A percentile compares a stretch with the other conserved stretches of the same genome.
phyloP scores from a whole-genome alignment of 768 basidiomycete genomes.

The Kwoniella dejecticola region DNA sequence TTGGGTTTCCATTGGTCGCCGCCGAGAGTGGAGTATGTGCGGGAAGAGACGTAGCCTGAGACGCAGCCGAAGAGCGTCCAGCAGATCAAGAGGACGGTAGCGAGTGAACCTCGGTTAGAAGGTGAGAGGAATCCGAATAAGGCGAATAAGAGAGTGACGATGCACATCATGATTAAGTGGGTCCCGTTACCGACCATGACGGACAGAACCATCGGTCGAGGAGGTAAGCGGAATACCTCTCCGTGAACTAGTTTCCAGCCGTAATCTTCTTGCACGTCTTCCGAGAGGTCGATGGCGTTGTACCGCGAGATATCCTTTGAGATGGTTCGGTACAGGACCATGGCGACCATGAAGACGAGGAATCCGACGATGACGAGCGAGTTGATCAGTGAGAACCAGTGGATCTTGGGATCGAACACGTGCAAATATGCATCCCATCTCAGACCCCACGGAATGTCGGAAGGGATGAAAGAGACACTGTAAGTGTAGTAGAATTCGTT shows the following conservation, averaged over 20 bases:
- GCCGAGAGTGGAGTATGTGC: conserved; percentile 76
- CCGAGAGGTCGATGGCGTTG: conserved; percentile 88
- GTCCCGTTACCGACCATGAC: conserved; percentile 88
- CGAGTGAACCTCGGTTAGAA: conserved; percentile 89
- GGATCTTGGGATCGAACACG: conserved; percentile 88
- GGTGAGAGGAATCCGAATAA: conserved; percentile 91
- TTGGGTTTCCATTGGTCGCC: conserved; percentile 78
- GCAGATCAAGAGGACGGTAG: conserved; percentile 89
- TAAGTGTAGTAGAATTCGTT: conserved; percentile 83
- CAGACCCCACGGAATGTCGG: conserved; percentile 76
- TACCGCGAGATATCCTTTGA: conserved; percentile 92
- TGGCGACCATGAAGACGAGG: conserved; percentile 75
- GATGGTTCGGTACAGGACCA: conserved; percentile 83
- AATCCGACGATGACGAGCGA: conserved; percentile 88
- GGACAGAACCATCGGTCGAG: conserved; percentile 73
- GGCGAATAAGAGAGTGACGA: conserved; percentile 88
- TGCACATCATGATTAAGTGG: conserved; percentile 82
- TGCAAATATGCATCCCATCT: conserved; percentile 97
- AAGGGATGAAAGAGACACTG: conserved; percentile 83
- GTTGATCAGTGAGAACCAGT: conserved; percentile 95
- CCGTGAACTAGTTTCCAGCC: conserved; percentile 98
- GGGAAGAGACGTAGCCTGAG: conserved; percentile 82
- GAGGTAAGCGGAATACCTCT: conserved; percentile 88
- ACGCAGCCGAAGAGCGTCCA: conserved; percentile 94
- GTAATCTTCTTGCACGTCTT: conserved; percentile 96